These are phyloP conservation scores for Schizophyllum amplum DNA, from an alignment of 1,284 basidiomycete species.

Conservation along the genomic window DNA sequence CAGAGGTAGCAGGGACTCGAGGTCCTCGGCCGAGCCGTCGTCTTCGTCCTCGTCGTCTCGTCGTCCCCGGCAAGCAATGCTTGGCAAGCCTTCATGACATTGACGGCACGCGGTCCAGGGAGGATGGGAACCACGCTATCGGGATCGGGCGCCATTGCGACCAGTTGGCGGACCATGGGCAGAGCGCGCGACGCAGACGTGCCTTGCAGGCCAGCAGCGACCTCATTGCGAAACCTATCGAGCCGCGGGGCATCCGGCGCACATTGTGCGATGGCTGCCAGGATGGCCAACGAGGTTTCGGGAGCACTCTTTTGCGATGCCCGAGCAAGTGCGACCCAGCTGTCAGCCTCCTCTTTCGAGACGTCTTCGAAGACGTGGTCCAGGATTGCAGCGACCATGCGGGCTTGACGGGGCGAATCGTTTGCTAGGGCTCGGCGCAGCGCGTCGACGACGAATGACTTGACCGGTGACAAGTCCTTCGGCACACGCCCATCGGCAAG, in stretches of 20 bases:
- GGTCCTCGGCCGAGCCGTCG: not conserved
- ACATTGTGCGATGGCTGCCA: conserved; percentile 52
- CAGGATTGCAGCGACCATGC: conserved; percentile 54
- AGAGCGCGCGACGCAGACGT: conserved; percentile 59
- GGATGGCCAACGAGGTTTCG: conserved; percentile 56
- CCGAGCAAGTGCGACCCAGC: conserved; percentile 67
- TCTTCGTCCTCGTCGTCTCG: conserved; percentile 57
- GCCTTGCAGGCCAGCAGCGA: conserved; percentile 74
- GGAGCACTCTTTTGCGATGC: conserved; percentile 57
- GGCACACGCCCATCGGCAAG: conserved; percentile 18
- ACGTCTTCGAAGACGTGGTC: conserved; percentile 54
- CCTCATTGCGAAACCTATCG: conserved; percentile 82
- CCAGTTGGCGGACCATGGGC: conserved; percentile 61
- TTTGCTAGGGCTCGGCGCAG: conserved; percentile 26
- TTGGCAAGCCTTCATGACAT: conserved; percentile 82
- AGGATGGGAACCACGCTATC: conserved; percentile 83
- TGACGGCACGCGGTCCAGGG: conserved; percentile 81
- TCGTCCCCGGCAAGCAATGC: conserved; percentile 80
- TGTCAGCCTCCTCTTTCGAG: conserved; percentile 58
- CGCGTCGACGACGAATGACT: conserved; percentile 35
- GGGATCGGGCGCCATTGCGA: conserved; percentile 67
- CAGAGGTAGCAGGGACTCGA: conserved; percentile 29
- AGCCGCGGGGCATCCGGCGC: conserved; percentile 67
- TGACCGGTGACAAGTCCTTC: conserved; percentile 22
- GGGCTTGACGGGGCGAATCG: conserved; percentile 45